Conservation (phyloP, 352 stramenopile species). For the Globisporangium nodosum region DNA sequence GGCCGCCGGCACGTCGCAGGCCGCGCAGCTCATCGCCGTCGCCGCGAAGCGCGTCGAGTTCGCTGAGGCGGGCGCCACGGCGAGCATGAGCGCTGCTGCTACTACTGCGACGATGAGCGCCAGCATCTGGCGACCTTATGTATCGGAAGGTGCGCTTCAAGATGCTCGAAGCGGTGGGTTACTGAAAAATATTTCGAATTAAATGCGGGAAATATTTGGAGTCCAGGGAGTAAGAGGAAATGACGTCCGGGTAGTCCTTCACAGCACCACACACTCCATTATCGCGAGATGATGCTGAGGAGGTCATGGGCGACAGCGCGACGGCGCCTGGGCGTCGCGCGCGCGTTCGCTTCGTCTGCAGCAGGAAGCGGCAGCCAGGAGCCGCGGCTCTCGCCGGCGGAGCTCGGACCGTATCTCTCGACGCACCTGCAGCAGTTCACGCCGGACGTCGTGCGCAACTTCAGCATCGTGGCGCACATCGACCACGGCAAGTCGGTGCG, state of each 20-base stretch:
- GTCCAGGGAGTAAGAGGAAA: too few relatives aligned
- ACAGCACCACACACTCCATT: not conserved
- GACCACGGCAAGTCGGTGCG: conserved; percentile 89
- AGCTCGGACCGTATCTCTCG: conserved; percentile 56
- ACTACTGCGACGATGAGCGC: not conserved
- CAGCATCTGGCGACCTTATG: too few relatives aligned
- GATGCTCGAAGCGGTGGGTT: too few relatives aligned
- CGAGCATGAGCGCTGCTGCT: not conserved
- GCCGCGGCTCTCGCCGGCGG: conserved; percentile 32
- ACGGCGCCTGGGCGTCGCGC: too few relatives aligned
- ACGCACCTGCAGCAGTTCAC: conserved; percentile 50
- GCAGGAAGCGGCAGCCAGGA: not conserved
- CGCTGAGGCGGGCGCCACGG: not conserved
- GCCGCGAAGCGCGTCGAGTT: too few relatives aligned
- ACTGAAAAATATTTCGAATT: too few relatives aligned
- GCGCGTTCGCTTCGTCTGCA: not conserved
- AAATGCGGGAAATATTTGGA: too few relatives aligned
- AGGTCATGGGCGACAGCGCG: too few relatives aligned
- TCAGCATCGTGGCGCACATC: conserved; percentile 90
- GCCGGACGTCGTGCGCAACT: conserved; percentile 85
- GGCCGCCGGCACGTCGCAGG: conserved; percentile 49
- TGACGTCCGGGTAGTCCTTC: too few relatives aligned
- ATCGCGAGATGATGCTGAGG: not conserved
- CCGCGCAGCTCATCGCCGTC: conserved; percentile 19
- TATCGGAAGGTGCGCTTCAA: too few relatives aligned